Base-by-base conservation (phyloP, 2,329 filamentous ascomycete species). In the Paracamarosporium sp. region DNA sequence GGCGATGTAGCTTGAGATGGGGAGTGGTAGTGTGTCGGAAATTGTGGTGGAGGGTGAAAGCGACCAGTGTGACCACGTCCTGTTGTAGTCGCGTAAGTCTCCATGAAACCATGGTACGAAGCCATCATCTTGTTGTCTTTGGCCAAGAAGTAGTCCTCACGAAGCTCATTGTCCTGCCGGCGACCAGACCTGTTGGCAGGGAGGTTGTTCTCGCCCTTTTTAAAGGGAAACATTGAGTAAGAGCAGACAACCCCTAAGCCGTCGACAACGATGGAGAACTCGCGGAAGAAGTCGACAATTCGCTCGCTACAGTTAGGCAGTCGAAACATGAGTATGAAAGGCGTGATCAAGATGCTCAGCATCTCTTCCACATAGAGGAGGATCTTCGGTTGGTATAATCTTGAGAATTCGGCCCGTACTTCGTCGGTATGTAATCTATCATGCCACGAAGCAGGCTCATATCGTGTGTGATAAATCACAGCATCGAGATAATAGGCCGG, bases 41-140 rank as follows among this genome's bases (percentile, higher is more conserved):
- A 91, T 0, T 85, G 80, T 5, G 91, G 91, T 1, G 91, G 91
- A 24, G 89, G 90, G 58, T 93, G 86, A 73, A 94, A 93, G 13
- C 67, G 57, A 81, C 84, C 66, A 66, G 78, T 51, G 77, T 76
- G 55, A 8, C 64, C 63, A 7, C 65, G 61, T 12, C 75, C 60
- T 7, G 53, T 64, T 12, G 75, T 63, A 33, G 57, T 74, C 55
- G 58, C 79, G 65, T 99, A 99, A 66, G 96, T 93, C 71, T 97
- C 93, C 57, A 97, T 82, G 75, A 99, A 99, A 2, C 93, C 93
- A 69, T 95, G 93, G 73, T 97, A 95, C 0, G 94, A 98, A 15
- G 93, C 91, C n/a, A 95, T 89, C 92, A 99, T 97, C 80, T 99
- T 99, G 61, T 93, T 92, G 70, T 99, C 93, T 72, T 97, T 97